phyloP scores from a whole-genome alignment of 1,284 basidiomycete genomes.

The Sporisorium reilianum region DNA sequence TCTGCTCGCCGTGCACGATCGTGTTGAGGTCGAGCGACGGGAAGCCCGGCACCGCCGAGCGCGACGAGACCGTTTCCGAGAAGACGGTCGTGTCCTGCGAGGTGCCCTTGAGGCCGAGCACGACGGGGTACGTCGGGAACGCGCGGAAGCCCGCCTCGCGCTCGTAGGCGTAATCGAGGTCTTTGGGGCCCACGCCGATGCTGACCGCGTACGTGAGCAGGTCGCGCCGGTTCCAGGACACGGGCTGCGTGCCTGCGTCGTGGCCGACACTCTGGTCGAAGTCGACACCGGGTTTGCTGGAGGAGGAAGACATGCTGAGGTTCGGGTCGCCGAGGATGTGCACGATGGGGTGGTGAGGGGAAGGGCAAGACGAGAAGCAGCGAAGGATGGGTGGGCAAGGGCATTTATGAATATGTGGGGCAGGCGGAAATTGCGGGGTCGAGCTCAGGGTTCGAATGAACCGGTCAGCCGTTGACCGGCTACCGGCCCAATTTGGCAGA shows the following conservation, averaged over 20 bases:
- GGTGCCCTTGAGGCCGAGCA: constrained; percentile 64
- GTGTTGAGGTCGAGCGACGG: constrained; percentile 68
- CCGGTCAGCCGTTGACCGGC: constrained; percentile 10
- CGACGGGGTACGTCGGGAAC: constrained; percentile 70
- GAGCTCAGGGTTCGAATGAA: background rate
- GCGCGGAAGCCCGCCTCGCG: constrained; percentile 63
- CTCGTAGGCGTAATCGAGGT: constrained; percentile 69
- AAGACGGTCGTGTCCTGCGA: constrained; percentile 66
- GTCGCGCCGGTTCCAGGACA: constrained; percentile 69
- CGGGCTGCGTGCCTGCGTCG: constrained; percentile 61
- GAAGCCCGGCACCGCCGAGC: constrained; percentile 52
- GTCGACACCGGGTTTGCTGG: constrained; percentile 40
- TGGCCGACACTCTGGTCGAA: constrained; percentile 65
- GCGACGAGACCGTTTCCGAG: constrained; percentile 55
- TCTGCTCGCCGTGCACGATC: constrained; percentile 70
- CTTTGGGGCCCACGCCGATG: constrained; percentile 66
- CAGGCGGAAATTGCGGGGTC: constrained; percentile 27
- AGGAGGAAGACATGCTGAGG: constrained; percentile 12
- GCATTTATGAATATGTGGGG: background rate
- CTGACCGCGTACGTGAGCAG: constrained; percentile 66
- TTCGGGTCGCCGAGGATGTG: constrained; percentile 30
- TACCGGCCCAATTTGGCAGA: constrained; percentile 20
- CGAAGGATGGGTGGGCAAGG: background rate
- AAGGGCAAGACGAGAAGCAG: constrained; percentile 3
- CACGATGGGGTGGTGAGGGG: constrained; percentile 23